Conservation (phyloP, 1,139 yeast species). For the Lizanozyma gosingica region DNA sequence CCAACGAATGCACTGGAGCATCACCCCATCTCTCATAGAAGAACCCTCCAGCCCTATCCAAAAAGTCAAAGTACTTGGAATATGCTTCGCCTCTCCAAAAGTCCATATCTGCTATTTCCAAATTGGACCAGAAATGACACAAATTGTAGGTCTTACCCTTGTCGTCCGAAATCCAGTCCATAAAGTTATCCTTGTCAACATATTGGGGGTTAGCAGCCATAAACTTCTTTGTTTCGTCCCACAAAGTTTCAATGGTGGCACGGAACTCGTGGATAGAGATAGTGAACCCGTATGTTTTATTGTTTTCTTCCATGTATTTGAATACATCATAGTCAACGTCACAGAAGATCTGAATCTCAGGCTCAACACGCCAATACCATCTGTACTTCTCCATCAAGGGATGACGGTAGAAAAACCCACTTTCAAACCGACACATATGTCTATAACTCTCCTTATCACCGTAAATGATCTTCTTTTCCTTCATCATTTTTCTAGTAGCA, state of each 20-base stretch:
- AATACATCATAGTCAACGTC: slow-evolving; percentile 61
- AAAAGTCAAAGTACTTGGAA: slow-evolving; percentile 54
- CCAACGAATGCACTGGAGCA: slow-evolving; percentile 85
- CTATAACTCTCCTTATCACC: slow-evolving; percentile 59
- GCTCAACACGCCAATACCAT: slow-evolving; percentile 71
- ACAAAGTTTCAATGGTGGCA: slow-evolving; percentile 50
- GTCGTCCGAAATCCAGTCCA: slow-evolving; percentile 49
- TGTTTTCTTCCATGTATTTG: slow-evolving; percentile 48
- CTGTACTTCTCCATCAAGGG: slow-evolving; percentile 45
- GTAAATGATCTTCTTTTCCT: slow-evolving; percentile 43
- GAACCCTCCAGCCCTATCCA: slow-evolving; percentile 78
- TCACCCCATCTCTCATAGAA: slow-evolving; percentile 97
- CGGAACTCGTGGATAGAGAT: slow-evolving; percentile 55
- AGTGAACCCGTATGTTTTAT: slow-evolving; percentile 58
- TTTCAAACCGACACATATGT: slow-evolving; percentile 70
- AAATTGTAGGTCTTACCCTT: slow-evolving; percentile 60
- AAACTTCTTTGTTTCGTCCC: slow-evolving; percentile 47
- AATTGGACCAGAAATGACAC: slow-evolving; percentile 93
- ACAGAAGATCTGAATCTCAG: slow-evolving; percentile 53
- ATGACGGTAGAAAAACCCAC: slow-evolving; percentile 57
- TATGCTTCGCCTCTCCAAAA: slow-evolving; percentile 70
- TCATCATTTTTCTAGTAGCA: slow-evolving; percentile 37
- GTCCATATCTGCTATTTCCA: slow-evolving; percentile 72
- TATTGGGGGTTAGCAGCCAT: slow-evolving; percentile 35
- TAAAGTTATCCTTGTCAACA: slow-evolving; percentile 37